Percentiles rank a stretch among this genome's conserved stretches.
phyloP scores from a whole-genome alignment of 2,329 filamentous ascomycete species.

The Sclerotinia borealis region DNA sequence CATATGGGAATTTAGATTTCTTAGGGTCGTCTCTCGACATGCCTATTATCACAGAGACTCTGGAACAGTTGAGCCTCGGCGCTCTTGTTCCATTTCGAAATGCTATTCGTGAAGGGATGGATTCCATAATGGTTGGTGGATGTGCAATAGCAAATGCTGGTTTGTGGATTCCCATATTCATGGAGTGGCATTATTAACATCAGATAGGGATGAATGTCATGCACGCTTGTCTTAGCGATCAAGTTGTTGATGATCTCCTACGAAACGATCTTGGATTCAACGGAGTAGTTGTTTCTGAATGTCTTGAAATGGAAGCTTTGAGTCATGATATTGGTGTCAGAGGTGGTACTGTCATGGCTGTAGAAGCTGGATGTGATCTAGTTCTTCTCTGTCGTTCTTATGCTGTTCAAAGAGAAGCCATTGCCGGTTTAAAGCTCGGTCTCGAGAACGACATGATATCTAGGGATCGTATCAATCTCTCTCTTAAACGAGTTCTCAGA shows the following conservation, averaged over 20 bases:
- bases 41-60: slow-evolving; percentile 88
- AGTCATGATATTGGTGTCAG: slow-evolving; percentile 96
- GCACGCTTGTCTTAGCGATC: slow-evolving; percentile 94
- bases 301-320: slow-evolving; percentile 91
- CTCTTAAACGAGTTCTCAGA: slow-evolving; percentile 68
- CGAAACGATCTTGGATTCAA: slow-evolving; percentile 85
- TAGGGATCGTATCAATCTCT: slow-evolving; percentile 71
- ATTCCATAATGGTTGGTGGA: slow-evolving; percentile 93
- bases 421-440: slow-evolving; percentile 81
- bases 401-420: slow-evolving; percentile 82
- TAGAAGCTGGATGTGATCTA: slow-evolving; percentile 91
- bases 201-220: slow-evolving; percentile 81
- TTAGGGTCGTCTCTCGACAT: slow-evolving; percentile 86
- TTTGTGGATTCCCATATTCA: slow-evolving; percentile 8
- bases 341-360: slow-evolving; percentile 94
- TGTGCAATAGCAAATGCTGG: slow-evolving; percentile 75
- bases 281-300: slow-evolving; percentile 91
- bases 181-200: neutral
- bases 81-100: slow-evolving; percentile 88
- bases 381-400: slow-evolving; percentile 84
- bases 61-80: slow-evolving; percentile 88
- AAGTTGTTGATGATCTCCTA: slow-evolving; percentile 84
- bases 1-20: slow-evolving; percentile 92
- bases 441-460: slow-evolving; percentile 87
- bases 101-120: slow-evolving; percentile 77